Conservation (phyloP, 176 grass and related monocot genomes). For the Oryza nivara region DNA sequence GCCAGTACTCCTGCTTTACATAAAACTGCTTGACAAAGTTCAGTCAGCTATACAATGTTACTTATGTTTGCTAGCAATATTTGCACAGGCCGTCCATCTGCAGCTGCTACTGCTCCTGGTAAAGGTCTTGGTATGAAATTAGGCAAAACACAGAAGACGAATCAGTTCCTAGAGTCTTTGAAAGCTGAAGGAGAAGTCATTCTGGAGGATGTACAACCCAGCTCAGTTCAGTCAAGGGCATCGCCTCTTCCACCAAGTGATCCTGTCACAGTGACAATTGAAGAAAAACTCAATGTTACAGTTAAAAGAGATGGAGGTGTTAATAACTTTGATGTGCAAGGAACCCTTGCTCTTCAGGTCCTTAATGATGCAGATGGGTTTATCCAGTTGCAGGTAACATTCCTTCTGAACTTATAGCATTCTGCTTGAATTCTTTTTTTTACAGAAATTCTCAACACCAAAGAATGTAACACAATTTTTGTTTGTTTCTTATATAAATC, state of each 20-base stretch:
- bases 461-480: not conserved
- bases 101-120: constrained; percentile 60
- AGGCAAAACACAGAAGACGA: constrained; percentile 77
- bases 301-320: constrained; percentile 80
- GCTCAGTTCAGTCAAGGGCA: constrained; percentile 39
- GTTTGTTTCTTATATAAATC: not conserved
- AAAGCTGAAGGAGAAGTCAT: constrained; percentile 94
- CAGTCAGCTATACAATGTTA: not conserved
- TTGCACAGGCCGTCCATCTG: constrained; percentile 55
- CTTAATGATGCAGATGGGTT: constrained; percentile 83
- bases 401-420: constrained; percentile 5
- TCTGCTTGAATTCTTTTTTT: not conserved
- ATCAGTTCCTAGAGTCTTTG: constrained; percentile 86
- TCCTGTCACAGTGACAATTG: constrained; percentile 78
- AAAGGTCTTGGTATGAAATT: constrained; percentile 91
- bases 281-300: constrained; percentile 76
- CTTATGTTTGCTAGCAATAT: not conserved
- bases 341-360: constrained; percentile 83
- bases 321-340: constrained; percentile 83
- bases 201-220: constrained; percentile 77
- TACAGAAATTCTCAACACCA: not conserved
- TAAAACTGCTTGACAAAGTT: constrained; percentile 17
- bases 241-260: constrained; percentile 59
- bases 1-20: not conserved
- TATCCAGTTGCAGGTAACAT: constrained; percentile 75